Percentiles rank a stretch among this genome's conserved stretches.
Conservation (phyloP, 2,329 filamentous ascomycete species). For the Trichoderma sp. region DNA sequence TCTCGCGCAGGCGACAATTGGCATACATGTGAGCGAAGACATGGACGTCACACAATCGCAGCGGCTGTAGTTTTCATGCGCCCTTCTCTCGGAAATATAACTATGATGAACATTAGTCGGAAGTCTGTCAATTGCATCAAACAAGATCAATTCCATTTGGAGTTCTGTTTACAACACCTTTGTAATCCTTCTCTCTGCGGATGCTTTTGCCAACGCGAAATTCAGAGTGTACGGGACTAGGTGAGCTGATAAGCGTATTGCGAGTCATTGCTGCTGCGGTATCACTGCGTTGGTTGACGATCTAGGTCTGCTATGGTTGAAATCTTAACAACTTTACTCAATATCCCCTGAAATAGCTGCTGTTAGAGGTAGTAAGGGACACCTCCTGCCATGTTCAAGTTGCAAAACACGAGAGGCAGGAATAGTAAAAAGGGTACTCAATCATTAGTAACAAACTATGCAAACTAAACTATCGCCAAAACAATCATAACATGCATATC, state of each 20-base stretch:
- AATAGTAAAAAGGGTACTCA: neutral
- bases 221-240: conserved; percentile 68
- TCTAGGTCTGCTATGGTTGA: conserved; percentile 31
- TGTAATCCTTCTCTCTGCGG: conserved; percentile 68
- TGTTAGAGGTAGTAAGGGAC: neutral
- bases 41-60: conserved; percentile 68
- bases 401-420: neutral
- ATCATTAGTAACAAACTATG: neutral
- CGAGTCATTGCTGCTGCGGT: conserved; percentile 67
- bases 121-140: conserved; percentile 54
- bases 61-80: conserved; percentile 73
- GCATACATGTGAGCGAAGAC: conserved; percentile 66
- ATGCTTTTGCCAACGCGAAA: conserved; percentile 60
- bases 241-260: conserved; percentile 73
- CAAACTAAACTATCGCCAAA: neutral
- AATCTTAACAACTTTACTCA: neutral
- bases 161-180: conserved; percentile 70
- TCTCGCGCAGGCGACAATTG: conserved; percentile 70
- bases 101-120: conserved; percentile 58
- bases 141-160: conserved; percentile 72
- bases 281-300: conserved; percentile 48
- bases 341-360: neutral
- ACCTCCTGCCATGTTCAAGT: neutral
- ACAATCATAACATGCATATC: neutral
- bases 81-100: conserved; percentile 55